Evolutionary conservation across 352 stramenopile species (phyloP), one percentile per base, ranked within the genome.

Genomic region (Blastocystis sp.): DNA sequence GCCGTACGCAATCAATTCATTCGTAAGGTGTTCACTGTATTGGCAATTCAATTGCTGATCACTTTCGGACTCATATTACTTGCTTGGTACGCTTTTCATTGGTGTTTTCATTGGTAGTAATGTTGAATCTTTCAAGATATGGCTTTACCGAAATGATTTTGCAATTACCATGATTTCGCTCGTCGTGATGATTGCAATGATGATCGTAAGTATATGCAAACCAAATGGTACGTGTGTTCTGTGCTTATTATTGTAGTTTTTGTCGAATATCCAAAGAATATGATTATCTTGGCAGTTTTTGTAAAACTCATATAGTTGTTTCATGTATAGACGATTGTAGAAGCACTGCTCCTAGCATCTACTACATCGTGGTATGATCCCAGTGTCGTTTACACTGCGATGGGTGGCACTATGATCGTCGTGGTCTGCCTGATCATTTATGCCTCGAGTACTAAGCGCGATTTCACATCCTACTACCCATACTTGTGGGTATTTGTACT

Each of bases 1-100:
- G 37, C 64, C 45, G 64, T 75, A 75, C 64, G 64, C 13, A 75
- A 75, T 41, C 64, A 75, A 47, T 75, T 75, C 64, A 47, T 75
- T 75, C 64, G 64, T 37, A 75, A 75, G 24, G 64, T 75, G 20
- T 75, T 53, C 64, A 75, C 64, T 0, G 20, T 75, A 5, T 75
- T 75, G 45, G 37, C 64, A 47, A 75, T 75, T 41, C 64, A 75
- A 37, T 75, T 75, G 64, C 20, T 75, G 26, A 37, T 75, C n/a
- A 75, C 64, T 8, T 75, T 75, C 7, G 37, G 64, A 26, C 34
- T 39, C 45, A 37, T 75, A 47, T 41, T 39, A 9, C 34, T 47
- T 41, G 37, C 64, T 47, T 75, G 64, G 64, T 75, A 43, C 11
- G 50, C 24, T 47, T 41, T 75, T 41, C 3, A 43, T 43, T 43